Conservation (phyloP, 2,329 filamentous ascomycete species). For the Aspergillus pseudotamarii region DNA sequence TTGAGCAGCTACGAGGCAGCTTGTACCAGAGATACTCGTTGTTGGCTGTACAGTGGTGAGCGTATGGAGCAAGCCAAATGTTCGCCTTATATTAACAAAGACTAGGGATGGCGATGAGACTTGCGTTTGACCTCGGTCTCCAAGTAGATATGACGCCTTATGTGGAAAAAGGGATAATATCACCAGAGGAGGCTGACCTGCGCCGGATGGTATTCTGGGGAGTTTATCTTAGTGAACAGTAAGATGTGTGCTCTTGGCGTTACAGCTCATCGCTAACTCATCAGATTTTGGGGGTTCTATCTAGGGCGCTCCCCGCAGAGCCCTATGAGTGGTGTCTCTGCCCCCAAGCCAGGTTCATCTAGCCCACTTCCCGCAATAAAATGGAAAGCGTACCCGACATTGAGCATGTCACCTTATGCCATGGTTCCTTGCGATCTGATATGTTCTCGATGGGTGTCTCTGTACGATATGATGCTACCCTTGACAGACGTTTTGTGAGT, state of each 20-base stretch:
- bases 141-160: neutral
- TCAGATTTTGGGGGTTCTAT: neutral
- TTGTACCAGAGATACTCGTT: neutral
- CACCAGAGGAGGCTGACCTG: neutral
- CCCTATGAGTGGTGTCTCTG: neutral
- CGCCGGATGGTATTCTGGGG: neutral
- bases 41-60: neutral
- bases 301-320: neutral
- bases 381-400: neutral
- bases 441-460: neutral
- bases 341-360: neutral
- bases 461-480: neutral
- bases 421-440: neutral
- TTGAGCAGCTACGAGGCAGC: neutral
- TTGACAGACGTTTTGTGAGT: neutral
- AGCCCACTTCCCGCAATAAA: neutral
- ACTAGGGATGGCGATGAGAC: neutral
- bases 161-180: neutral
- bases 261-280: neutral
- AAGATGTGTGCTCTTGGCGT: neutral
- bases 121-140: neutral
- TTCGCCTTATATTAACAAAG: neutral
- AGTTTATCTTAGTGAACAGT: neutral
- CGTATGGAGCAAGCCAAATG: neutral
- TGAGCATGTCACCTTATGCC: neutral